These are phyloP conservation scores for Paramecium biaurelia DNA, from an alignment of 73 alveolate genomes.

Conservation along the genomic window DNA sequence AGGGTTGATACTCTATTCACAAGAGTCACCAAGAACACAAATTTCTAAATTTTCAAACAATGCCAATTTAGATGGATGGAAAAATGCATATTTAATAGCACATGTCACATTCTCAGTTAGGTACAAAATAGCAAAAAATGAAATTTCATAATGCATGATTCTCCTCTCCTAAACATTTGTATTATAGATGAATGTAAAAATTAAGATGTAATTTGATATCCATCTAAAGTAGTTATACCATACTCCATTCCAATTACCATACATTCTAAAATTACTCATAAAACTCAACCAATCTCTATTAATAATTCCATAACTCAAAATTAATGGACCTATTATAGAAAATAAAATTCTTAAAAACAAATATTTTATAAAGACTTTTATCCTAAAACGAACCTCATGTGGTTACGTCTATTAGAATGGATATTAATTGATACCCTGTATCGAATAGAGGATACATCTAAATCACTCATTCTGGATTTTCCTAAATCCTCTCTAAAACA, in stretches of 20 bases:
- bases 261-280: not conserved
- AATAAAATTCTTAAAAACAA: not conserved
- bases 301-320: not conserved
- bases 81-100: not conserved
- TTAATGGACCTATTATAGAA: not conserved
- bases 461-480: not conserved
- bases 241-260: not conserved
- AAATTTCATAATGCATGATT: not conserved
- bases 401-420: not conserved
- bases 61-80: not conserved
- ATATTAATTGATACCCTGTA: not conserved
- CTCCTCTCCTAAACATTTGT: not conserved
- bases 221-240: not conserved
- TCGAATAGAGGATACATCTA: not conserved
- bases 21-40: not conserved
- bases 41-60: not conserved
- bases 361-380: not conserved
- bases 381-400: constrained; percentile 1
- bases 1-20: not conserved
- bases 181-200: not conserved
- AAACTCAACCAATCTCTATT: not conserved
- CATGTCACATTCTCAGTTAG: not conserved
- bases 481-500: constrained; percentile 38
- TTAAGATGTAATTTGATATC: not conserved
- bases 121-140: not conserved